Evolutionary conservation across 768 basidiomycete genomes (phyloP).

Genomic region (Tylopilus sp.): DNA sequence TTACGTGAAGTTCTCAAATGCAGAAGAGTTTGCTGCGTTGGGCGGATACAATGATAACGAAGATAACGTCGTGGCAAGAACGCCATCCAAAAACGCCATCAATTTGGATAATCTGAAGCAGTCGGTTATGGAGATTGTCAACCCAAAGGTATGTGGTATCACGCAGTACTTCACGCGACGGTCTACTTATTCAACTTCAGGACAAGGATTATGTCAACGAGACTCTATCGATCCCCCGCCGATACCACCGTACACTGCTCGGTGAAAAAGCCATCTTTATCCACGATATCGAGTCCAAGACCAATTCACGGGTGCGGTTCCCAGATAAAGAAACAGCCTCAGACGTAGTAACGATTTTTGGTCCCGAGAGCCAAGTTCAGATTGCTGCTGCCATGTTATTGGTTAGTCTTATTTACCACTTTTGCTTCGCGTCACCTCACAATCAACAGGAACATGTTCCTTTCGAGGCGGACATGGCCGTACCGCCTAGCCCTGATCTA

Average conservation of each 20-base stretch:
- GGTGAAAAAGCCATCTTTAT: slow-evolving; percentile 98
- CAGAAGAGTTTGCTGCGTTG: slow-evolving; percentile 91
- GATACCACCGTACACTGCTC: slow-evolving; percentile 91
- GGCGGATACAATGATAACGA: slow-evolving; percentile 97
- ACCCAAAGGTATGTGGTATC: slow-evolving; percentile 70
- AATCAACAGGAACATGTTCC: slow-evolving; percentile 85
- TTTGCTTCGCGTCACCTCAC: slow-evolving; percentile 1
- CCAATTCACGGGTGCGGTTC: slow-evolving; percentile 89
- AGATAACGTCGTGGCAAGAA: slow-evolving; percentile 97
- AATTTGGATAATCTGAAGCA: slow-evolving; percentile 94
- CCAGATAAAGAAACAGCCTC: slow-evolving; percentile 93
- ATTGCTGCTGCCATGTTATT: slow-evolving; percentile 95
- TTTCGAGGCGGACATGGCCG: slow-evolving; percentile 91
- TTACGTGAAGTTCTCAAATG: slow-evolving; percentile 98
- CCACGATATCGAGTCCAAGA: slow-evolving; percentile 94
- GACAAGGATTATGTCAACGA: slow-evolving; percentile 97
- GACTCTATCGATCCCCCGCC: slow-evolving; percentile 87
- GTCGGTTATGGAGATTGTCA: slow-evolving; percentile 96
- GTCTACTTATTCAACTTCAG: slow-evolving; percentile 36
- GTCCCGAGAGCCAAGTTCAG: slow-evolving; percentile 94
- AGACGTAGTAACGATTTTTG: slow-evolving; percentile 93
- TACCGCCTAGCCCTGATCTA: slow-evolving; percentile 81
- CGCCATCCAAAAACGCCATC: slow-evolving; percentile 95
- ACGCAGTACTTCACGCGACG: not conserved
- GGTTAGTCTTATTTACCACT: slow-evolving; percentile 41